Percentiles rank a stretch among this genome's conserved stretches.
Conservation (phyloP, 495 filamentous ascomycete genomes). For the Penicillium dipodomyicola region DNA sequence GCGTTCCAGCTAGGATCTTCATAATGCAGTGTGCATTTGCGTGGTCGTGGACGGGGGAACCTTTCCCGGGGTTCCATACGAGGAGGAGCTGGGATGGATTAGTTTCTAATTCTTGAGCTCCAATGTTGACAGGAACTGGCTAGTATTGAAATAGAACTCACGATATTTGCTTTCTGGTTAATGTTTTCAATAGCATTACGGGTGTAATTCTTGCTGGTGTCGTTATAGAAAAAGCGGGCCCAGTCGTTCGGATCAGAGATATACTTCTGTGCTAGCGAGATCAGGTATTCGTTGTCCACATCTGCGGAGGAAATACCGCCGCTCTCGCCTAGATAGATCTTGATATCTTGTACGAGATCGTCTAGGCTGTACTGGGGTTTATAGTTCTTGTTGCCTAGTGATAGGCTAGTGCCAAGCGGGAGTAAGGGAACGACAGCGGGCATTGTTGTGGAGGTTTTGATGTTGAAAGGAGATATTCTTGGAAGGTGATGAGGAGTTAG, state of each 20-base stretch:
- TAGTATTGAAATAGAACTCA: not conserved
- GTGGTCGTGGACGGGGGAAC: conserved; percentile 81
- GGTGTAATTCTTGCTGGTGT: conserved; percentile 40
- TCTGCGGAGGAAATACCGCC: conserved; percentile 32
- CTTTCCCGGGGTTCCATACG: conserved; percentile 84
- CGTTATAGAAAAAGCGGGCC: conserved; percentile 35
- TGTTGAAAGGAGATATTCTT: not conserved
- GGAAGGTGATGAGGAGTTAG: not conserved
- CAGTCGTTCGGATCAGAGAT: conserved; percentile 34
- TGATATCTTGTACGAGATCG: conserved; percentile 32
- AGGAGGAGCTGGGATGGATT: conserved; percentile 60
- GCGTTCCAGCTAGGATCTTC: conserved; percentile 52
- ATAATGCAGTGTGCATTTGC: conserved; percentile 74
- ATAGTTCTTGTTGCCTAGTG: conserved; percentile 22
- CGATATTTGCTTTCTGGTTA: conserved; percentile 39
- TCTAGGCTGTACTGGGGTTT: conserved; percentile 28
- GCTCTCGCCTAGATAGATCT: conserved; percentile 28
- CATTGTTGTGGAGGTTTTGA: conserved; percentile 14
- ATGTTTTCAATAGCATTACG: conserved; percentile 41
- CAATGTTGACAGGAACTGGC: not conserved
- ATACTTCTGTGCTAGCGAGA: conserved; percentile 33
- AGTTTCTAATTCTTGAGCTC: not conserved
- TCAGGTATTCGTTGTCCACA: conserved; percentile 30
- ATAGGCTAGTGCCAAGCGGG: conserved; percentile 17
- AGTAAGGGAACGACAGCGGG: conserved; percentile 14